A percentile compares a stretch with the other conserved stretches of the same genome.
These are phyloP conservation scores for Termitomyces sp. DNA, from an alignment of 768 basidiomycete species.

Conservation along the genomic window DNA sequence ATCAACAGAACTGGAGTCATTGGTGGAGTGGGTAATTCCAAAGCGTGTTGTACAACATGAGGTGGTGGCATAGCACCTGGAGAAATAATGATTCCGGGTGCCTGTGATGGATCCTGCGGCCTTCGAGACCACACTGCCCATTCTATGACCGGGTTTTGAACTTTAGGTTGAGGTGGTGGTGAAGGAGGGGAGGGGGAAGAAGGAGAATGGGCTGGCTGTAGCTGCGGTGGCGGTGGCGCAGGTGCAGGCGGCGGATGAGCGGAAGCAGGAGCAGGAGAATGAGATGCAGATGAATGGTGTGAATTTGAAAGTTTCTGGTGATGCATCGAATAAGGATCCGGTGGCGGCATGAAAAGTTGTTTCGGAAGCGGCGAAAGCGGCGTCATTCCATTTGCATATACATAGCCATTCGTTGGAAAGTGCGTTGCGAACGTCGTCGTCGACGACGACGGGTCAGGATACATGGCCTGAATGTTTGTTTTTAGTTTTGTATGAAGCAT, in stretches of 20 bases:
- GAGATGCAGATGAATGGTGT: slow-evolving; percentile 2
- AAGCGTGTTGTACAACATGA: slow-evolving; percentile 50
- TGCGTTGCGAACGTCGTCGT: slow-evolving; percentile 1
- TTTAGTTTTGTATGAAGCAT: background rate
- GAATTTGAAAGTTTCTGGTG: slow-evolving; percentile 1
- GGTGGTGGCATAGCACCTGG: slow-evolving; percentile 57
- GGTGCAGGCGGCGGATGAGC: background rate
- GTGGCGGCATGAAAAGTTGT: slow-evolving; percentile 50
- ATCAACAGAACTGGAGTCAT: slow-evolving; percentile 26
- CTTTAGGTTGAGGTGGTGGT: slow-evolving; percentile 2
- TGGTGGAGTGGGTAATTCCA: slow-evolving; percentile 48
- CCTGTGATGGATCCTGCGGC: slow-evolving; percentile 55
- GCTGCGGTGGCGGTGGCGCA: background rate
- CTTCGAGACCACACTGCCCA: slow-evolving; percentile 76
- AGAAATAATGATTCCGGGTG: slow-evolving; percentile 71
- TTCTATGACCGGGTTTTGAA: slow-evolving; percentile 16
- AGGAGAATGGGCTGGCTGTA: background rate
- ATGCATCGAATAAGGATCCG: slow-evolving; percentile 13
- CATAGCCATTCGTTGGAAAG: slow-evolving; percentile 8
- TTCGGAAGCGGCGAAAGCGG: slow-evolving; percentile 58
- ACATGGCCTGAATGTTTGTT: slow-evolving; percentile 2
- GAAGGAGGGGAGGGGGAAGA: background rate
- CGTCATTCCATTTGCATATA: slow-evolving; percentile 5
- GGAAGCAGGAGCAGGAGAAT: slow-evolving; percentile 1
- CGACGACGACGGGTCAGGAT: slow-evolving; percentile 8